A percentile compares a stretch with the other conserved stretches of the same genome.
These are phyloP conservation scores for Venustampulla echinocandica DNA, from an alignment of 495 filamentous ascomycete genomes.

Conservation along the genomic window DNA sequence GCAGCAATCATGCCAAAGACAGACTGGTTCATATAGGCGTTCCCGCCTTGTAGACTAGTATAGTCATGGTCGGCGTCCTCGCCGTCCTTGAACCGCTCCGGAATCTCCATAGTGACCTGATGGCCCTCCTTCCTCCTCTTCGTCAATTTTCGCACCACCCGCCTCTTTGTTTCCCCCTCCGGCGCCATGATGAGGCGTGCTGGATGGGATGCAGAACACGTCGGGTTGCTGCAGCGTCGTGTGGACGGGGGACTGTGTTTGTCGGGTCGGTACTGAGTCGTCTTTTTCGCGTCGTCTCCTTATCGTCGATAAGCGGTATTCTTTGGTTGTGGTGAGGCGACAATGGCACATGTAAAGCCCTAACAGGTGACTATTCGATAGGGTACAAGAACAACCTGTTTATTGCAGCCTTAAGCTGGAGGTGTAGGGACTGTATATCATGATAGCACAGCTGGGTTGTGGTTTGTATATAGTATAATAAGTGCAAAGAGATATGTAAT, in stretches of 20 bases:
- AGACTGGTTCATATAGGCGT: conserved; percentile 75
- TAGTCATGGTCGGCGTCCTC: conserved; percentile 64
- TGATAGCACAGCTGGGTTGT: no score
- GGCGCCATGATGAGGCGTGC: conserved; percentile 27
- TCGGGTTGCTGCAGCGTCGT: not conserved
- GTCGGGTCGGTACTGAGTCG: not conserved
- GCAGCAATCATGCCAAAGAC: conserved; percentile 90
- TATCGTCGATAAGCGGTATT: conserved; percentile 13
- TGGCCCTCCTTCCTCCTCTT: conserved; percentile 47
- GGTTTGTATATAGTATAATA: no score
- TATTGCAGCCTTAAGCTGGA: no score
- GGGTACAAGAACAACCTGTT: no score
- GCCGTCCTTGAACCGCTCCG: conserved; percentile 67
- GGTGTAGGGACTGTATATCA: no score
- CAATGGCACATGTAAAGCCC: no score
- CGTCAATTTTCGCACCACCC: conserved; percentile 43
- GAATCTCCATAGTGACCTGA: conserved; percentile 62
- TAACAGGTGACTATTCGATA: no score
- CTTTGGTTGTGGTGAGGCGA: no score
- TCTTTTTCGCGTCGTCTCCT: not conserved
- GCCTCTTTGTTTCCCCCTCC: conserved; percentile 29
- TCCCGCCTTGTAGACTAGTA: conserved; percentile 46
- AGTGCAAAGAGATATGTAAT: no score
- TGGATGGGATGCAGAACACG: conserved; percentile 11
- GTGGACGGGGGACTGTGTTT: not conserved